Conservation (phyloP, 73 alveolate genomes). For the Paramecium biaurelia region DNA sequence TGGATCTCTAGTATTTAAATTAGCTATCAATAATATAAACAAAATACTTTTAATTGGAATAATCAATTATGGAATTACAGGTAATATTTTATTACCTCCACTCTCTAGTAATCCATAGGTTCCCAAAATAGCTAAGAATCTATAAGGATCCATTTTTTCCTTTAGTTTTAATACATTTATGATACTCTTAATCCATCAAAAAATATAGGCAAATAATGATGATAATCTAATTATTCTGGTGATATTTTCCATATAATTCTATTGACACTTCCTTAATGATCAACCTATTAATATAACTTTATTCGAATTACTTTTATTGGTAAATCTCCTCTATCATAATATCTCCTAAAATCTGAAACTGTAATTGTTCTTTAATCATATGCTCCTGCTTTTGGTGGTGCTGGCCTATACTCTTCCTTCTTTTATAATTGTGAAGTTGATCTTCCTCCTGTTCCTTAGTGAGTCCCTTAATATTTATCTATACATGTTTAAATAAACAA, state of each 20-base stretch:
- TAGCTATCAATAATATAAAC: constrained; percentile 73
- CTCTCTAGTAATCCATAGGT: constrained; percentile 95
- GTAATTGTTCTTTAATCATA: constrained; percentile 85
- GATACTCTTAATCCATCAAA: constrained; percentile 97
- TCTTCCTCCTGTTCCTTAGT: constrained; percentile 90
- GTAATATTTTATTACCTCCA: constrained; percentile 98
- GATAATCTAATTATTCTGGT: constrained; percentile 96
- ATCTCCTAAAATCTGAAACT: constrained; percentile 92
- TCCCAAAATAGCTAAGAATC: constrained; percentile 99
- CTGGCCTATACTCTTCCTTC: constrained; percentile 76
- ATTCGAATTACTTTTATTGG: constrained; percentile 78
- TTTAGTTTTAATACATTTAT: constrained; percentile 49
- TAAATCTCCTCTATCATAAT: constrained; percentile 98
- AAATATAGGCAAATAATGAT: constrained; percentile 99
- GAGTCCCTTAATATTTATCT: constrained; percentile 73
- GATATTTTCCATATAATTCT: constrained; percentile 97
- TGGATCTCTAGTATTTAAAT: constrained; percentile 98
- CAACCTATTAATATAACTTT: constrained; percentile 49
- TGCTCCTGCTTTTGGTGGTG: constrained; percentile 96
- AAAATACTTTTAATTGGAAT: constrained; percentile 84
- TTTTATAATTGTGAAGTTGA: constrained; percentile 85
- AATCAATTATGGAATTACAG: constrained; percentile 99
- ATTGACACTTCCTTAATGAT: constrained; percentile 94
- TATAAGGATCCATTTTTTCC: constrained; percentile 98
- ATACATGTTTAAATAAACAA: constrained; percentile 26